These are phyloP conservation scores for Gyrodon lividus DNA, from an alignment of 768 basidiomycete genomes.

Conservation along the genomic window DNA sequence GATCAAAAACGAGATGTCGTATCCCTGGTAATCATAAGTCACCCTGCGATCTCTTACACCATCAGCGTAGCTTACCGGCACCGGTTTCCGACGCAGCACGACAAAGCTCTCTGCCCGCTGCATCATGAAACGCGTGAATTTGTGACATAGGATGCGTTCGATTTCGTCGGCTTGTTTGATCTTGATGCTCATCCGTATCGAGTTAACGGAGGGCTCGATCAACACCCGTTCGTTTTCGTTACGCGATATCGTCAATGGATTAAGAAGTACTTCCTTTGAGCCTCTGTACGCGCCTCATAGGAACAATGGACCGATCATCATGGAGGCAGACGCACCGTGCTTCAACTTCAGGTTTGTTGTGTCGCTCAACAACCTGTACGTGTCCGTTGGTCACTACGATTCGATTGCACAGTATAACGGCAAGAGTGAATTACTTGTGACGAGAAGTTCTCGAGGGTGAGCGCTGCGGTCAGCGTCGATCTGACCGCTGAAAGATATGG, in stretches of 20 bases:
- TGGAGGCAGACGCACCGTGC: slow-evolving; percentile 52
- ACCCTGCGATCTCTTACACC: slow-evolving; percentile 7
- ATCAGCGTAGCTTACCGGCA: slow-evolving; percentile 55
- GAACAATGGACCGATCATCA: neutral
- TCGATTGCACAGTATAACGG: slow-evolving; percentile 6
- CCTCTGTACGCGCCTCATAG: slow-evolving; percentile 46
- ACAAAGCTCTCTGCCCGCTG: slow-evolving; percentile 97
- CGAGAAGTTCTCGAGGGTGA: slow-evolving; percentile 96
- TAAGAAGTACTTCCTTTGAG: slow-evolving; percentile 92
- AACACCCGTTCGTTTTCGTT: slow-evolving; percentile 97
- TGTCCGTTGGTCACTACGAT: slow-evolving; percentile 17
- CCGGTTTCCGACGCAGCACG: slow-evolving; percentile 91
- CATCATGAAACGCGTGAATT: slow-evolving; percentile 99
- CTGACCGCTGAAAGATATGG: slow-evolving; percentile 96
- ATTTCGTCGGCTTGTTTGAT: slow-evolving; percentile 99
- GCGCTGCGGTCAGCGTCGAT: slow-evolving; percentile 94
- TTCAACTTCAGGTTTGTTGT: slow-evolving; percentile 97
- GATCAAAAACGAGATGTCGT: slow-evolving; percentile 97
- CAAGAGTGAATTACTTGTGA: slow-evolving; percentile 63
- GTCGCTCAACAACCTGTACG: slow-evolving; percentile 86
- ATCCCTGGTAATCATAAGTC: slow-evolving; percentile 61
- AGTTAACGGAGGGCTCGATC: slow-evolving; percentile 97
- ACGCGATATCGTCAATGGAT: slow-evolving; percentile 90
- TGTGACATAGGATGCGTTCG: slow-evolving; percentile 94
- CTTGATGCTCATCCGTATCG: slow-evolving; percentile 93